These are phyloP conservation scores for Arachnomyces sp. DNA, from an alignment of 2,329 filamentous ascomycete genomes.

Conservation along the genomic window DNA sequence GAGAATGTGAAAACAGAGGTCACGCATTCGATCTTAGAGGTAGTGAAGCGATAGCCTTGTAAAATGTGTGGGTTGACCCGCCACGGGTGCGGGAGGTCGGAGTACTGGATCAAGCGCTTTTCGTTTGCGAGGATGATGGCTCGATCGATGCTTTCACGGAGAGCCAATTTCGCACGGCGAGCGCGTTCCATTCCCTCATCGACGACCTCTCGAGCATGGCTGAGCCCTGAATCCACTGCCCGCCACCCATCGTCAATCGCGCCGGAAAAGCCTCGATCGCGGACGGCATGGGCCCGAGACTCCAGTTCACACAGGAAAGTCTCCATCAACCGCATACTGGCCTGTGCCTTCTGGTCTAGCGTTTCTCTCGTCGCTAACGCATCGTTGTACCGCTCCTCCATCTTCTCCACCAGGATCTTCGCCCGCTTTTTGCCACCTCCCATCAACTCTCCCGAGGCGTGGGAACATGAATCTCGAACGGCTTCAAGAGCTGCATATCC, in stretches of 20 bases:
- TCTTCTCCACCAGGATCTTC: slow-evolving; percentile 83
- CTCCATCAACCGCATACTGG: slow-evolving; percentile 81
- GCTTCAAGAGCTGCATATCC: slow-evolving; percentile 81
- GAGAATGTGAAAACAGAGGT: slow-evolving; percentile 74
- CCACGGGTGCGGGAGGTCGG: slow-evolving; percentile 88
- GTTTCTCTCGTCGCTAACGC: slow-evolving; percentile 77
- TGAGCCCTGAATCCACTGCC: slow-evolving; percentile 71
- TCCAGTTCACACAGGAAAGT: slow-evolving; percentile 81
- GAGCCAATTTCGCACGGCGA: slow-evolving; percentile 68
- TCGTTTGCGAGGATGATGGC: slow-evolving; percentile 70
- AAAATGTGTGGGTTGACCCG: slow-evolving; percentile 89
- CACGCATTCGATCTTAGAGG: slow-evolving; percentile 83
- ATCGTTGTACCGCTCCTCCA: slow-evolving; percentile 82
- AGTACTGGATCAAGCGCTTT: slow-evolving; percentile 76
- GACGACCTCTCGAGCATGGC: slow-evolving; percentile 65
- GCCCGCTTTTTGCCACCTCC: slow-evolving; percentile 77
- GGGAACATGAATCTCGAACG: slow-evolving; percentile 79
- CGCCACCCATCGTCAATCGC: slow-evolving; percentile 74
- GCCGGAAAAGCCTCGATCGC: slow-evolving; percentile 66
- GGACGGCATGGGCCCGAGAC: slow-evolving; percentile 67
- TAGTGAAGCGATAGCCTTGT: slow-evolving; percentile 85
- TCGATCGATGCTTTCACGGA: slow-evolving; percentile 77
- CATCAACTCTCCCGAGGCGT: slow-evolving; percentile 82
- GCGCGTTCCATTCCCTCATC: slow-evolving; percentile 77
- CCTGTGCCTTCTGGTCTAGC: slow-evolving; percentile 82